Evolutionary conservation across 495 filamentous ascomycete species (phyloP), one percentile per base, ranked within the genome.

Genomic region (Xylaria telfairii): DNA sequence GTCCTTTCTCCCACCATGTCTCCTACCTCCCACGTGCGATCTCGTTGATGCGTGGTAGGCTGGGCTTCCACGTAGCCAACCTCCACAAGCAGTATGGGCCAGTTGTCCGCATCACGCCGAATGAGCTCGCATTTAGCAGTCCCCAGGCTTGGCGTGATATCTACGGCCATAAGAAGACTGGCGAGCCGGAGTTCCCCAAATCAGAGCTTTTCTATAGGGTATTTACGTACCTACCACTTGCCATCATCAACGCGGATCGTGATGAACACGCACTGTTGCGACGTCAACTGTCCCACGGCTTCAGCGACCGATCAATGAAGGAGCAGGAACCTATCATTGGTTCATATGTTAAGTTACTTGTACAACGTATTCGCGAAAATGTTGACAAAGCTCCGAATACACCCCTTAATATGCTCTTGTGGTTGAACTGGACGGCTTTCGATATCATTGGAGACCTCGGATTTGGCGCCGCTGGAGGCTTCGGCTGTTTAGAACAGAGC

Each of bases 381-480:
- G 13, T 46, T 19, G 57, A 41, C 10, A 61, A 39, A 39, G 57
- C 32, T 21, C 32, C 70, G 71, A 32, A 47, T 21, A 39, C 26
- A 39, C 4, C 75, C 6, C 68, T 85, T 0, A 77, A 83, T 66
- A 78, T 88, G 34, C 72, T 71, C 0, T 73, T 80, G 47, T 87
- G 85, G 86, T 80, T 82, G 30, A 87, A 84, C 49, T 87, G 75
- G 70, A 83, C 80, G 0, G 84, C 85, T 2, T 88, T 89, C 54
- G 87, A 88, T 44, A 75, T 87, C 9, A 85, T 85, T 49, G 86
- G 86, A 79, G 86, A 89, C 56, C 74, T 89, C 7, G 79, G 80
- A 21, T 86, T 88, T 70, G 85, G 84, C 13, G 82, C 87, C 57
- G 76, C 82, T 7, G 85, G 86, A 46, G 78, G 78, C 8, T 89